Base-by-base conservation (phyloP, 345 rosid species). In the Zanthoxylum bungeanum region DNA sequence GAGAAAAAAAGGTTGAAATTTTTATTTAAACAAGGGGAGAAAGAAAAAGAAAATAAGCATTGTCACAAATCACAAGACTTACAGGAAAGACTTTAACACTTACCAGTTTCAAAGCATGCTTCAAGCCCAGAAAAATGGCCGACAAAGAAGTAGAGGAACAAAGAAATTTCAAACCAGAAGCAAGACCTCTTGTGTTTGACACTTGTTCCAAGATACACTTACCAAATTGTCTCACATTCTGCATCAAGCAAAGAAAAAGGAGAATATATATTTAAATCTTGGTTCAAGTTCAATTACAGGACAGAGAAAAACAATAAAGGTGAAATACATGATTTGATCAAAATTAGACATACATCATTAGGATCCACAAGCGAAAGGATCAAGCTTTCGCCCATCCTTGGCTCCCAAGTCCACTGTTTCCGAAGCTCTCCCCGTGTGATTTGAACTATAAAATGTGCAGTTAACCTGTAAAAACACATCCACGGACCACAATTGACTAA, bases 361-460 rank as follows among this genome's bases (percentile, higher is more conserved):
- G 98, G 89, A 83, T 95, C 99, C 42, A 93, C 74, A 80, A 95
- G 93, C 61, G 83, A 82, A 76, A 92, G 95, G 80, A 92, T 86
- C 81, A 94, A 81, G 73, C 91, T 83, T 81, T 91, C 89, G 21
- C 87, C 84, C 98, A 94, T 94, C 74, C 81, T 79, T 65, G 98
- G 97, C 73, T 92, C 96, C 98, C 98, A 94, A 52, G 83, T 81
- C 98, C 98, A 94, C 79, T 89, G 92, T 80, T 86, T 88, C 73
- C 77, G 78, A 73, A 81, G 85, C 68, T 90, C 90, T 51, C 84
- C 83, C 74, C 76, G 87, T 31, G 89, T 92, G 78, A 87, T 77
- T 76, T 83, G 86, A 78, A 88, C 82, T 67, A 89, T 68, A 85
- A 89, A 95, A 83, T 85, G 80, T 51, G 86, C 83, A 73, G 92